These are phyloP conservation scores for Colletotrichum godetiae DNA, from an alignment of 2,329 filamentous ascomycete species.

Conservation along the genomic window DNA sequence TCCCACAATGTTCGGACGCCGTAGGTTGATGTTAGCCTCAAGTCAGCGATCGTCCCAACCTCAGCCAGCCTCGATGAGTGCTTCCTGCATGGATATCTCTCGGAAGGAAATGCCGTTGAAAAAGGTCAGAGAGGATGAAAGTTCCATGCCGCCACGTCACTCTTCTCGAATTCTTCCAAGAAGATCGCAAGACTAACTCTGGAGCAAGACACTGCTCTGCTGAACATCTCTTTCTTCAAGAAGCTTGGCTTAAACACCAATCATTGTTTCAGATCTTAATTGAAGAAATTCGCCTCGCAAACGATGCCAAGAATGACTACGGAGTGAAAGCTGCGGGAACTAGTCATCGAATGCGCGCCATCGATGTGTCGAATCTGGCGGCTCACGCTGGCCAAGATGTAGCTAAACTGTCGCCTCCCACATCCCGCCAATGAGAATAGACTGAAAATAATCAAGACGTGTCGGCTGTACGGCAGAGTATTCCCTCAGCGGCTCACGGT, in stretches of 20 bases:
- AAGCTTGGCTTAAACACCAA: neutral
- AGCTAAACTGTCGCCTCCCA: neutral
- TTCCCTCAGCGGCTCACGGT: neutral
- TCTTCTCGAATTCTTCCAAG: neutral
- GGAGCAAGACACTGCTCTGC: neutral
- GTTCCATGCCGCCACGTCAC: neutral
- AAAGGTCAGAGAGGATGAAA: neutral
- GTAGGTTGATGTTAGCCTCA: neutral
- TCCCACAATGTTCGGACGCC: neutral
- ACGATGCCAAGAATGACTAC: neutral
- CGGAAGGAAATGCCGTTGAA: too few species aligned
- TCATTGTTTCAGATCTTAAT: neutral
- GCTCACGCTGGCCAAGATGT: neutral
- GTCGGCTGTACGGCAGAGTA: constrained; percentile 13
- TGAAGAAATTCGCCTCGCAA: neutral
- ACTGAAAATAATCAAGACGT: neutral
- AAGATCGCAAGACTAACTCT: neutral
- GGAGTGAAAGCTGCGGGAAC: neutral
- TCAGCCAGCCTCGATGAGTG: neutral
- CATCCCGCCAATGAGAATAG: neutral
- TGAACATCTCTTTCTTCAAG: neutral
- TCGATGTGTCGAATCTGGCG: neutral
- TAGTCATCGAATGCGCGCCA: neutral
- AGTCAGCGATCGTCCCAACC: neutral
- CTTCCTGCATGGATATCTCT: neutral